These are phyloP conservation scores for Fusarium sp. DNA, from an alignment of 2,329 filamentous ascomycete genomes.

Conservation along the genomic window DNA sequence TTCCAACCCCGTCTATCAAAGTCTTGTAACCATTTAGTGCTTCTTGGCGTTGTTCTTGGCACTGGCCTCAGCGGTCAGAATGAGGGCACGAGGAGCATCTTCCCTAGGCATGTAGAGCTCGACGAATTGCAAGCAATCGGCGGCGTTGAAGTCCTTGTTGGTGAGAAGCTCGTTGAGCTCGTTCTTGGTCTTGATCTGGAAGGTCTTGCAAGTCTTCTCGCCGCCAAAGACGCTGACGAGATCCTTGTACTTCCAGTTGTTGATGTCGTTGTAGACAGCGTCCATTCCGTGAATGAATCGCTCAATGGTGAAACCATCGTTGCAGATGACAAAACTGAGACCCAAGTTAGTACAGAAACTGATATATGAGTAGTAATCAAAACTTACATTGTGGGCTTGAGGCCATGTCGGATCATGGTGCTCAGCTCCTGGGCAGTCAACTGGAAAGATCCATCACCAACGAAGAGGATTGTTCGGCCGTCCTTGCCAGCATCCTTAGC, in stretches of 20 bases:
- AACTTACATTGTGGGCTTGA: constrained; percentile 81
- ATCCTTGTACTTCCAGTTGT: constrained; percentile 78
- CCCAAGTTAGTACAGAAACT: constrained; percentile 35
- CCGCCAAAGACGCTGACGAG: constrained; percentile 77
- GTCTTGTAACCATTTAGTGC: constrained; percentile 40
- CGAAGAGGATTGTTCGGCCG: constrained; percentile 81
- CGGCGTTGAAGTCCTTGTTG: constrained; percentile 72
- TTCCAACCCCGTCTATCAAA: constrained; percentile 20
- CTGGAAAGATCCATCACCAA: constrained; percentile 90
- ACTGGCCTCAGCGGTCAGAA: constrained; percentile 76
- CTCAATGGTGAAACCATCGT: constrained; percentile 91
- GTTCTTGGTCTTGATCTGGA: constrained; percentile 75
- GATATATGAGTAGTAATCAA: neutral
- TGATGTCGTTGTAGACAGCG: constrained; percentile 83
- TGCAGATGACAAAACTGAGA: constrained; percentile 81
- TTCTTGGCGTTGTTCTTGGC: constrained; percentile 73
- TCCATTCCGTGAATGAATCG: constrained; percentile 88
- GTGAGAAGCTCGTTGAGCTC: constrained; percentile 75
- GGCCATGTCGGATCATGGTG: constrained; percentile 81
- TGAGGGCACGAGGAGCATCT: constrained; percentile 78
- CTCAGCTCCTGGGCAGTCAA: constrained; percentile 85
- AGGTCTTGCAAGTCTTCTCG: constrained; percentile 69
- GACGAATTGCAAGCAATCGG: constrained; percentile 73
- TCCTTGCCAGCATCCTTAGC: constrained; percentile 71
- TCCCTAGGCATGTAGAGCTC: constrained; percentile 85